These are phyloP conservation scores for Penicillium antarcticum DNA, from an alignment of 495 filamentous ascomycete genomes.

Conservation along the genomic window DNA sequence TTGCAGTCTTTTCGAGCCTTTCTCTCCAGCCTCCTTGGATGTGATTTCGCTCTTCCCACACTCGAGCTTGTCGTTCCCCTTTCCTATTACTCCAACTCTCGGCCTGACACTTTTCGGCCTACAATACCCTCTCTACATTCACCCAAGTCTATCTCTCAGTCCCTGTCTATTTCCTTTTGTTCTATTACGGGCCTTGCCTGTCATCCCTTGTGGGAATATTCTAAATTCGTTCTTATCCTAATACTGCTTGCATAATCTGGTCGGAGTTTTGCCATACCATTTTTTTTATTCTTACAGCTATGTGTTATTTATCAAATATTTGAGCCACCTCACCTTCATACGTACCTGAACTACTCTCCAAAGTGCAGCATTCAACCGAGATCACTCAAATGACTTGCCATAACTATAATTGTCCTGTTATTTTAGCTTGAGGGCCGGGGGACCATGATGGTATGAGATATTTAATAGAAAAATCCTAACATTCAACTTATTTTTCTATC, in stretches of 20 bases:
- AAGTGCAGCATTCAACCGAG: too few species aligned
- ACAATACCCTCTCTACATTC: not conserved
- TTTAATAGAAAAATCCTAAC: too few species aligned
- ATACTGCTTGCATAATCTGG: slow-evolving; percentile 3
- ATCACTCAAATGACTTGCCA: too few species aligned
- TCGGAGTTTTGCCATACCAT: not conserved
- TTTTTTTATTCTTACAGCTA: not conserved
- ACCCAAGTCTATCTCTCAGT: slow-evolving; percentile 1
- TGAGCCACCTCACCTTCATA: too few species aligned
- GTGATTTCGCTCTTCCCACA: not conserved
- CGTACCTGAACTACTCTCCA: too few species aligned
- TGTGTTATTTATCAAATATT: not conserved
- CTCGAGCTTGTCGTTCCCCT: not conserved
- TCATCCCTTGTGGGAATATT: not conserved
- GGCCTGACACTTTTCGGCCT: not conserved
- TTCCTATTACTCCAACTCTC: not conserved
- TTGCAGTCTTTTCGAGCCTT: not conserved
- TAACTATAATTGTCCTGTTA: too few species aligned
- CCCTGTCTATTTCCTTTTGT: not conserved
- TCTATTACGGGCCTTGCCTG: not conserved
- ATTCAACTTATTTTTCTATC: too few species aligned
- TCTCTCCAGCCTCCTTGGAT: not conserved
- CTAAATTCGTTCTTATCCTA: not conserved
- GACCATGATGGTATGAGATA: too few species aligned
- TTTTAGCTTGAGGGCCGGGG: too few species aligned